Evolutionary conservation across 371 early-diverging fungal genomes (phyloP).

Genomic region (Mortierella sp.): DNA sequence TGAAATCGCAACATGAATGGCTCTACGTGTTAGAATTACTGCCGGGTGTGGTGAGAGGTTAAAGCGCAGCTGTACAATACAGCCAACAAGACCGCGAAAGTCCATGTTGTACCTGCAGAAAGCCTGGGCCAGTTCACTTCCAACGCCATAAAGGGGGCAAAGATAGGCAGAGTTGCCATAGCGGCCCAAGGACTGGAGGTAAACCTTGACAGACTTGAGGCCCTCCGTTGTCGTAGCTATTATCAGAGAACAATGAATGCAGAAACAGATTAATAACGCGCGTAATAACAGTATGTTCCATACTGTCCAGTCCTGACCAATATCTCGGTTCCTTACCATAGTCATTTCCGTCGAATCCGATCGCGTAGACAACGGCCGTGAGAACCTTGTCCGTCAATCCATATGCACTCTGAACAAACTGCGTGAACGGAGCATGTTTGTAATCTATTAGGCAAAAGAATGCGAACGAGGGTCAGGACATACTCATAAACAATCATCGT

Average conservation of each 20-base stretch:
- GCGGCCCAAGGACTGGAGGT: constrained; percentile 88
- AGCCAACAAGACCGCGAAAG: background rate
- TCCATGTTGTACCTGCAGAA: constrained; percentile 80
- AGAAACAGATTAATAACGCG: background rate
- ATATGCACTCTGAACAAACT: constrained; percentile 72
- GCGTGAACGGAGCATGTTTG: constrained; percentile 59
- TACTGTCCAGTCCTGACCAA: background rate
- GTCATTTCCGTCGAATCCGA: constrained; percentile 71
- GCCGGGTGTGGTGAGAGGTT: background rate
- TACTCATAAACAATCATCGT: background rate
- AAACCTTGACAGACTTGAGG: constrained; percentile 72
- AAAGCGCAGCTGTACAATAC: background rate
- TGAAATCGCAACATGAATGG: background rate
- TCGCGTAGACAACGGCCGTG: constrained; percentile 79
- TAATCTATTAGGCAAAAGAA: constrained; percentile 52
- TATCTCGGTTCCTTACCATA: constrained; percentile 33
- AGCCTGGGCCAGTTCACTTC: constrained; percentile 92
- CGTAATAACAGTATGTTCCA: background rate
- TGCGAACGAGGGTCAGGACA: background rate
- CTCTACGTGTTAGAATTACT: background rate
- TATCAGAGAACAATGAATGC: background rate
- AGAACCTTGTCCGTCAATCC: constrained; percentile 76
- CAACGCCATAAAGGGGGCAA: constrained; percentile 90
- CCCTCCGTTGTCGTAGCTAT: constrained; percentile 73
- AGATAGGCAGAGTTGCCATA: constrained; percentile 90